Evolutionary conservation across 495 filamentous ascomycete species (phyloP).

Genomic region (Aspergillus bridgeri): DNA sequence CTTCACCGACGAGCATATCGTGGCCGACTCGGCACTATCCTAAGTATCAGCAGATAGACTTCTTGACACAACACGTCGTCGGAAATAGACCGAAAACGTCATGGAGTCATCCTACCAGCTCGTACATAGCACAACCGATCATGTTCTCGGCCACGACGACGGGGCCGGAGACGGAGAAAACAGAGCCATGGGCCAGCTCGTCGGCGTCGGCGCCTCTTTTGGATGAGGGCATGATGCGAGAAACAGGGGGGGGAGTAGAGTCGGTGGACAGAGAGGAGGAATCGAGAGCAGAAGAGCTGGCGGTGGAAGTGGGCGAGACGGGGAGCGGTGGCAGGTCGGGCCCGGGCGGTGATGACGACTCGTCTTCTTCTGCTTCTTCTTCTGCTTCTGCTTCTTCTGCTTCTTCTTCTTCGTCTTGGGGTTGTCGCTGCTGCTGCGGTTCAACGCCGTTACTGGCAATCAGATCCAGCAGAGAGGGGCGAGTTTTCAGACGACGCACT

Average conservation of each 20-base stretch:
- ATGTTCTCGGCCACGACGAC: conserved; percentile 97
- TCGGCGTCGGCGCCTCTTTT: conserved; percentile 43
- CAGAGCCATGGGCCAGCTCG: conserved; percentile 54
- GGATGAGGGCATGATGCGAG: conserved; percentile 61
- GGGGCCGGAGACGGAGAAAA: conserved; percentile 62
- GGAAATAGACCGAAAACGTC: too few relatives aligned
- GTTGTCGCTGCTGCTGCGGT: not conserved
- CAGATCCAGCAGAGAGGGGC: conserved; percentile 71
- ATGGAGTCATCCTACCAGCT: conserved; percentile 69
- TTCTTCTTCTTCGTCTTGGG: too few relatives aligned
- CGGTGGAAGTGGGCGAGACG: conserved; percentile 41
- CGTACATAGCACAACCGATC: conserved; percentile 99
- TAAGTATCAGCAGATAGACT: too few relatives aligned
- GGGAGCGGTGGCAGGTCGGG: conserved; percentile 51
- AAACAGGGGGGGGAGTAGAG: conserved; percentile 32
- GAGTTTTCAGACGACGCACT: conserved; percentile 60
- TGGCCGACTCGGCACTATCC: conserved; percentile 83
- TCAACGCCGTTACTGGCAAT: conserved; percentile 33
- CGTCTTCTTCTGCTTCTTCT: not conserved
- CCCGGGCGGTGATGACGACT: conserved; percentile 38
- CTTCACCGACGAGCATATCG: conserved; percentile 87
- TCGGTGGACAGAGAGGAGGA: conserved; percentile 25
- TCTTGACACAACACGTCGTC: too few relatives aligned
- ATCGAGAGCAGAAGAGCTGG: not conserved
- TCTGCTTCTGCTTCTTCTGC: not conserved